phyloP scores from a whole-genome alignment of 140 eudicot species.

The Oenanthe javanica region DNA sequence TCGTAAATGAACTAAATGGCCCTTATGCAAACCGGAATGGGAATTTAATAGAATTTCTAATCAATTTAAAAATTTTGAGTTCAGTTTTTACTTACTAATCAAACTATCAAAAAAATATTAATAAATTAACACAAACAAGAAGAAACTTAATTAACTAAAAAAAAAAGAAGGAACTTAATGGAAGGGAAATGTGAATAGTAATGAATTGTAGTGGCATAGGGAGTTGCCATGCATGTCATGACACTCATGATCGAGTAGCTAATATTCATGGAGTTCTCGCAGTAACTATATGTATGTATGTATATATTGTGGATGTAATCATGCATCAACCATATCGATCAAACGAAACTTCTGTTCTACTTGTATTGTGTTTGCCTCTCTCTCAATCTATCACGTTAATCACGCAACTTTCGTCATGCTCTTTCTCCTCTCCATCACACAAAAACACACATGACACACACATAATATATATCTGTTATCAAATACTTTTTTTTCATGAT shows the following conservation, averaged over 20 bases:
- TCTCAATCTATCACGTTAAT: constrained; percentile 14
- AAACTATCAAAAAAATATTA: too few relatives aligned
- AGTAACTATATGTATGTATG: too few relatives aligned
- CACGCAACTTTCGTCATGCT: constrained; percentile 10
- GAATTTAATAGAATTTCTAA: too few relatives aligned
- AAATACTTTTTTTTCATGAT: not conserved
- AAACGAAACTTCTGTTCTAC: constrained; percentile 2
- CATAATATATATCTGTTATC: not conserved
- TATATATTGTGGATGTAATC: not conserved
- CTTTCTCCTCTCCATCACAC: not conserved
- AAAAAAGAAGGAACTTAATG: too few relatives aligned
- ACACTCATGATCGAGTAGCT: constrained; percentile 9
- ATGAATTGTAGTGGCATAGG: not conserved
- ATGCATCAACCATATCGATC: constrained; percentile 6
- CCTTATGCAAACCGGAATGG: too few relatives aligned
- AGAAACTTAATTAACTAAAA: too few relatives aligned
- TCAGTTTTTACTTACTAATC: too few relatives aligned
- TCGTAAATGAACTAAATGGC: too few relatives aligned
- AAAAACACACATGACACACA: too few relatives aligned
- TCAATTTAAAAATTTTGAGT: too few relatives aligned
- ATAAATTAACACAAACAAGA: too few relatives aligned
- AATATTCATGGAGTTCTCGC: not conserved
- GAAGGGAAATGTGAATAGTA: not conserved
- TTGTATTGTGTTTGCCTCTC: not conserved
- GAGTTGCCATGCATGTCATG: constrained; percentile 11